Evolutionary conservation across 2,329 filamentous ascomycete genomes (phyloP), one percentile per base, ranked within the genome.

Genomic region (Venturia oleaginea): DNA sequence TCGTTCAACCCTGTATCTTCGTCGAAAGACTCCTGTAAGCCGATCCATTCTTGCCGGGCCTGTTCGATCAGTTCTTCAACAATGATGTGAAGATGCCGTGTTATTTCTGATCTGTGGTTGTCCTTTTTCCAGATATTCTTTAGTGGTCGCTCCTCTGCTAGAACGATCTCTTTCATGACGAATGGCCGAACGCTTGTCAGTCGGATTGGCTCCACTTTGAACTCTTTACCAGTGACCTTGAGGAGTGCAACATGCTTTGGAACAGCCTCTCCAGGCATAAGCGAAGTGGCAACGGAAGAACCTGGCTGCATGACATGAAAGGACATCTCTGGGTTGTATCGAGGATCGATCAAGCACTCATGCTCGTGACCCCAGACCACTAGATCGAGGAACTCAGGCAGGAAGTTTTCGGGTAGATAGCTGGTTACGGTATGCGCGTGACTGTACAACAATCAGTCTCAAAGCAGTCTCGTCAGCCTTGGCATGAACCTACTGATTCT

Each of bases 351-450:
- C 8, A 93, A 75, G 72, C 94, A 99, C 74, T 99, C 93, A 72
- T 99, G 94, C 75, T 99, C 94, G 71, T 99, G 94, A 3, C 94
- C 94, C 94, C 94, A 99, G 61, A 99, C 84, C 0, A 99, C 86
- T 4, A 99, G 81, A 72, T 99, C 89, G 67, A 99, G 79, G 78
- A 95, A 97, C 22, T 91, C 87, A 0, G 94, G 95, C 0, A 99
- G 80, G 70, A 97, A 94, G 70, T 89, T 91, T 72, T 99, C 95
- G 0, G 95, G 93, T 0, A 99, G 82, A 72, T 96, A 97, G n/a
- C 90, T 88, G 0, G 93, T 97, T 22, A 92, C 86, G 0, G 91
- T 96, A 72, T 97, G 89, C 0, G 92, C 91, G 71, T 94, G 86
- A 71, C 75, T 77, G 61, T 60, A 46, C 51, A n/a, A 43, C 13